Base-by-base conservation (phyloP, 2,329 filamentous ascomycete species). In the Pseudocercospora crystallina region DNA sequence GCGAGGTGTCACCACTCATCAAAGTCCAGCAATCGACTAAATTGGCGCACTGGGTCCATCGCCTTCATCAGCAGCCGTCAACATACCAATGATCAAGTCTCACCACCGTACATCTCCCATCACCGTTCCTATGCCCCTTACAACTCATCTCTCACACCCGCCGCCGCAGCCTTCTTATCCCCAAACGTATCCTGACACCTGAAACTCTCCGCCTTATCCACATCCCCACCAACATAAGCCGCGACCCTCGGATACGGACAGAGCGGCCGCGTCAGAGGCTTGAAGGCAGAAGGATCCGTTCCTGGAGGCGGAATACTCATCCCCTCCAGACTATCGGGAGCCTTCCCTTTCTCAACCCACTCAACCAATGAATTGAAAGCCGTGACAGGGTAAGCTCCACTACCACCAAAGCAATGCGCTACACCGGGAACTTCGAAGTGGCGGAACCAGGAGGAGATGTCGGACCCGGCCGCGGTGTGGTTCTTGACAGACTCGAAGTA, bases 351-450 rank as follows among this genome's bases (percentile, higher is more conserved):
- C 47, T 67, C 65, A 5, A 65, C 65, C 65, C 65, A 67, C 3
- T 56, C 47, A 0, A 61, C 54, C 20, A 61, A 49, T 12, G 41
- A 38, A 2, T 42, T 46, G 37, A 60, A 47, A 7, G 49, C 55
- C 2, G 42, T 45, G 5, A 57, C 10, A 9, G 63, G 65, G 5
- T 56, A 57, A 5, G 56, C 56, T 1, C 65, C 70, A 5, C 35
- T 14, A 0, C 69, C 70, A 10, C 63, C 65, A 5, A 36, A 32
- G 37, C 71, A 73, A 45, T 73, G 71, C 3, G 51, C 58, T 2
- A 69, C 65, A 3, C 71, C 71, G 2, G 71, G 71, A 13, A 64
- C 68, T 10, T 62, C 53, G 33, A 71, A 73, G 31, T 67, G 60
- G 9, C 68, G 65, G 40, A 65, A 72, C 49, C 63, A 73, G 32